phyloP scores from a whole-genome alignment of 768 basidiomycete species.

The Tephrocybe rancida region DNA sequence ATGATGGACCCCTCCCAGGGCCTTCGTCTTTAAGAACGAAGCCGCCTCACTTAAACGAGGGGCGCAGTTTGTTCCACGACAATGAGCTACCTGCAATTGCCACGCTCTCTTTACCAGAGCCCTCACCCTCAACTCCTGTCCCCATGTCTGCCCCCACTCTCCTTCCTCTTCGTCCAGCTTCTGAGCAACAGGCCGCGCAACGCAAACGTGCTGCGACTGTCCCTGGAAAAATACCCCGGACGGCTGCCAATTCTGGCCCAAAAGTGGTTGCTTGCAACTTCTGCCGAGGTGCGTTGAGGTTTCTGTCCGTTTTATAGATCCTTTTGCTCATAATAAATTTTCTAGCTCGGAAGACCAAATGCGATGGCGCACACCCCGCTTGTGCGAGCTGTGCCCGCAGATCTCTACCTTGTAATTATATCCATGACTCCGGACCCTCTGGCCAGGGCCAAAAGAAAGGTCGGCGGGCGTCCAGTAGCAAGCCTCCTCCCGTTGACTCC shows the following conservation, averaged over 20 bases:
- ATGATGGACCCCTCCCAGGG: slow-evolving; percentile 41
- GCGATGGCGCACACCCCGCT: slow-evolving; percentile 84
- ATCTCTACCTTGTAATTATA: slow-evolving; percentile 77
- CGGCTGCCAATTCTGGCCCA: slow-evolving; percentile 69
- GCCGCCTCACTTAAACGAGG: slow-evolving; percentile 31
- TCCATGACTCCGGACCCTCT: slow-evolving; percentile 54
- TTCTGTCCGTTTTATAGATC: slow-evolving; percentile 3
- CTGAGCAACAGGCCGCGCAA: slow-evolving; percentile 67
- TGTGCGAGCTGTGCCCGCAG: slow-evolving; percentile 84
- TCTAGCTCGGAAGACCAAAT: slow-evolving; percentile 85
- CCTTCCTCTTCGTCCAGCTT: slow-evolving; percentile 66
- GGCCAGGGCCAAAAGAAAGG: slow-evolving; percentile 46
- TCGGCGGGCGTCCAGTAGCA: slow-evolving; percentile 58
- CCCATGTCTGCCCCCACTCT: slow-evolving; percentile 67
- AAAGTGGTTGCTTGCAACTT: slow-evolving; percentile 91
- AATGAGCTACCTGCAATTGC: slow-evolving; percentile 75
- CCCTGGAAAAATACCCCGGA: slow-evolving; percentile 61
- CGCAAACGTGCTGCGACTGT: slow-evolving; percentile 72
- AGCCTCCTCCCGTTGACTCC: slow-evolving; percentile 39
- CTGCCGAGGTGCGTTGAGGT: slow-evolving; percentile 69
- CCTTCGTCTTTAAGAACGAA: slow-evolving; percentile 42
- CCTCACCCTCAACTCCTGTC: slow-evolving; percentile 53
- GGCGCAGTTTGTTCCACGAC: slow-evolving; percentile 53
- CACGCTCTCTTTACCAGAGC: slow-evolving; percentile 63
- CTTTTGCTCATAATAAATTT: slow-evolving; percentile 1